A percentile compares a stretch with the other conserved stretches of the same genome.
Conservation (phyloP, 1,139 yeast species). For the Pichia inconspicua region DNA sequence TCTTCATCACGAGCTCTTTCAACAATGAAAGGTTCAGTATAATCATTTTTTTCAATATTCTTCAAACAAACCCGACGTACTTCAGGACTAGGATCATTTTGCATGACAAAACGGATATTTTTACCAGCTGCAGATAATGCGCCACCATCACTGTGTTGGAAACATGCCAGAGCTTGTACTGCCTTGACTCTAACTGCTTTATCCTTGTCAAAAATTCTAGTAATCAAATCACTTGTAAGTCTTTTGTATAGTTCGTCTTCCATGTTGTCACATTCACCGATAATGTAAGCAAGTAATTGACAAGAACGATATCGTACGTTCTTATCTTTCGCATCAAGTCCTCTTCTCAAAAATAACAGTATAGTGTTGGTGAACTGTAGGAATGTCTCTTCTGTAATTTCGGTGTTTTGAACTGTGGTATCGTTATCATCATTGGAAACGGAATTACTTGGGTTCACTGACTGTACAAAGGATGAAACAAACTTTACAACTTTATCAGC, state of each 20-base stretch:
- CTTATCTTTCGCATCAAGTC: slow-evolving; percentile 68
- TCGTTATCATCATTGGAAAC: slow-evolving; percentile 15
- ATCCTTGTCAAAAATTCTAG: slow-evolving; percentile 73
- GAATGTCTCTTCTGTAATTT: slow-evolving; percentile 25
- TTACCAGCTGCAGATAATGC: slow-evolving; percentile 43
- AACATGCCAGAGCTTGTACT: slow-evolving; percentile 67
- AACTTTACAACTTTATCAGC: slow-evolving; percentile 79
- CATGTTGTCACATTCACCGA: slow-evolving; percentile 68
- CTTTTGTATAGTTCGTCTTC: slow-evolving; percentile 65
- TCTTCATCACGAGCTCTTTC: slow-evolving; percentile 82
- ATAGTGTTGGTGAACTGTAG: slow-evolving; percentile 52
- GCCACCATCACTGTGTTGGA: slow-evolving; percentile 51
- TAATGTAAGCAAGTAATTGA: slow-evolving; percentile 66
- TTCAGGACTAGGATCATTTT: slow-evolving; percentile 79
- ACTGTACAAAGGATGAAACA: slow-evolving; percentile 55
- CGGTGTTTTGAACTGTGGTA: slow-evolving; percentile 24
- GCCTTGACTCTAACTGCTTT: slow-evolving; percentile 75
- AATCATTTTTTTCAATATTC: slow-evolving; percentile 50
- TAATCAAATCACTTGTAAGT: slow-evolving; percentile 51
- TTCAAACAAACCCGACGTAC: slow-evolving; percentile 80
- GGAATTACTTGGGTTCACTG: slow-evolving; percentile 30
- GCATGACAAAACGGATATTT: slow-evolving; percentile 47
- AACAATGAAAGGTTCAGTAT: slow-evolving; percentile 52
- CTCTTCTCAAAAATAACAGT: slow-evolving; percentile 61
- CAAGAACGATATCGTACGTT: slow-evolving; percentile 75